phyloP scores from a whole-genome alignment of 345 rosid genomes.

The Gossypium turneri region DNA sequence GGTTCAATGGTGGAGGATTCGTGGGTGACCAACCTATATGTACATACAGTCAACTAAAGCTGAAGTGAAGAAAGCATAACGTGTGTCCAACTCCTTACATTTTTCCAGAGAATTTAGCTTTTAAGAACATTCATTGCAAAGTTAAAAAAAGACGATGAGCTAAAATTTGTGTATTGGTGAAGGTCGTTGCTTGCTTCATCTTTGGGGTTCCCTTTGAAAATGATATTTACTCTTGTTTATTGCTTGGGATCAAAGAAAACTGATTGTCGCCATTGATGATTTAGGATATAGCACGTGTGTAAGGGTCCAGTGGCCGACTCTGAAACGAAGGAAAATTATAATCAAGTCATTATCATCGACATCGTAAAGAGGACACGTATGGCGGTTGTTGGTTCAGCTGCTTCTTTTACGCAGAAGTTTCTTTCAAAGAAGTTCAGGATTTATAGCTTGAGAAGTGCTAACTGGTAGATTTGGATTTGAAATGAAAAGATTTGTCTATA shows the following conservation, averaged over 20 bases:
- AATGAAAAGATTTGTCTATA: too few relatives aligned
- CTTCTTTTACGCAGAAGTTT: neutral
- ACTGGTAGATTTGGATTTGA: too few relatives aligned
- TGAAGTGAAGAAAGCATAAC: slow-evolving; percentile 29
- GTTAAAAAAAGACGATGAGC: neutral
- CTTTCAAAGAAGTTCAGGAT: neutral
- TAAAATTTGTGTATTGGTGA: neutral
- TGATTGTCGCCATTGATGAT: neutral
- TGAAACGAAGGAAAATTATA: neutral
- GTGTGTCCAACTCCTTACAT: slow-evolving; percentile 22
- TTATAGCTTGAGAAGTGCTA: too few relatives aligned
- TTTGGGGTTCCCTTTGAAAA: neutral
- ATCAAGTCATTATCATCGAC: neutral
- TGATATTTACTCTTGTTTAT: slow-evolving; percentile 5
- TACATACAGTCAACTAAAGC: neutral
- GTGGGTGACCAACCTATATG: slow-evolving; percentile 34
- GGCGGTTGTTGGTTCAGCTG: neutral
- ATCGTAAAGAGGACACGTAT: neutral
- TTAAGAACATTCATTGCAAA: slow-evolving; percentile 5
- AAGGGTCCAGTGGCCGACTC: neutral
- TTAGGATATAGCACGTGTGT: neutral
- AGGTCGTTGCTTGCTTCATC: neutral
- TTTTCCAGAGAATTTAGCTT: slow-evolving; percentile 8
- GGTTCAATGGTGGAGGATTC: slow-evolving; percentile 1
- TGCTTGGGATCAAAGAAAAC: slow-evolving; percentile 7